Percentiles rank a stretch among this genome's conserved stretches.
Evolutionary conservation across 2,329 filamentous ascomycete genomes (phyloP).

Genomic region (Paecilomyces sp.): DNA sequence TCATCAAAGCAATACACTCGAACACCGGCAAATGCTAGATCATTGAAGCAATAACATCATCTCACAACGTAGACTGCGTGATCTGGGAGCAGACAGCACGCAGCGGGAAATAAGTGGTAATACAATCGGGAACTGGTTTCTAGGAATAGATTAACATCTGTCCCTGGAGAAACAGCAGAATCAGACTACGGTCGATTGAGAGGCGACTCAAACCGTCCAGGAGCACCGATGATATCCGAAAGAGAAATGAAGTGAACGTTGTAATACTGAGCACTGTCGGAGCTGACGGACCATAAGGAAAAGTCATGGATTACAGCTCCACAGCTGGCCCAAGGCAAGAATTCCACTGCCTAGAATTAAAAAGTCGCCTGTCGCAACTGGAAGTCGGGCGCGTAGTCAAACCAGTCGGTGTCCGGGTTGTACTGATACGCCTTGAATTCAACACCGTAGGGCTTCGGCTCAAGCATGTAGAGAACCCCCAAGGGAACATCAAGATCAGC

Average conservation of each 20-base stretch:
- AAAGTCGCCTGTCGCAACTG: slow-evolving; percentile 49
- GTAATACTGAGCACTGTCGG: not conserved
- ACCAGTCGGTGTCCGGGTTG: slow-evolving; percentile 69
- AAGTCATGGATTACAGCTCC: not conserved
- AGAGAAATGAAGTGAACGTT: not conserved
- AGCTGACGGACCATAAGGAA: not conserved
- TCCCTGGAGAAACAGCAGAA: not conserved
- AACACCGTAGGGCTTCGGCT: slow-evolving; percentile 95
- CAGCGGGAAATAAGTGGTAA: not conserved
- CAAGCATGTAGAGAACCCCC: slow-evolving; percentile 88
- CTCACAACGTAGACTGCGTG: not conserved
- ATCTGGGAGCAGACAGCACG: not conserved
- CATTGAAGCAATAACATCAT: not conserved
- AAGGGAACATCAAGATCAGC: slow-evolving; percentile 90
- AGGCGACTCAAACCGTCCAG: not conserved
- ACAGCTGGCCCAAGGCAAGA: not conserved
- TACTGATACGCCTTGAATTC: slow-evolving; percentile 95
- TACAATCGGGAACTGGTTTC: not conserved
- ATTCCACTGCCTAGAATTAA: not conserved
- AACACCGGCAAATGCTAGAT: not conserved
- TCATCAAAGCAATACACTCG: not conserved
- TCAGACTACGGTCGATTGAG: not conserved
- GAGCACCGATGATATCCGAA: not conserved
- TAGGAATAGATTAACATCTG: not conserved
- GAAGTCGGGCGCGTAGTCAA: slow-evolving; percentile 80